Conservation (phyloP, 208 protist genomes). For the Leishmania braziliensis region DNA sequence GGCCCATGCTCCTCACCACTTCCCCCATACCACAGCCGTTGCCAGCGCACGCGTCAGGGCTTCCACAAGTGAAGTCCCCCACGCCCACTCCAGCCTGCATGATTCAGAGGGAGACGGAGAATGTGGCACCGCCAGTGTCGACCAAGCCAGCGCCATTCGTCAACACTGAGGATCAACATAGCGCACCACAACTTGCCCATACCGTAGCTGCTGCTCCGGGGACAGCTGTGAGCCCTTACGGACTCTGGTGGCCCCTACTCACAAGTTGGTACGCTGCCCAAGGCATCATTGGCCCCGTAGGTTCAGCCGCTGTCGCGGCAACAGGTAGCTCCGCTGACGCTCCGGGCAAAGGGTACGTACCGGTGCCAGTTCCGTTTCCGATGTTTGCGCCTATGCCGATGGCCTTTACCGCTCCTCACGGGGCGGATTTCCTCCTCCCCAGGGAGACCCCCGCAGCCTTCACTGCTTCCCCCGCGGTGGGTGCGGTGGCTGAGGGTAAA, state of each 20-base stretch:
- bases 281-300: background rate
- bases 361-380: conserved; percentile 21
- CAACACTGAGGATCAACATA: background rate
- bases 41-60: background rate
- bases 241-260: conserved; percentile 27
- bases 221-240: conserved; percentile 4
- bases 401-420: background rate
- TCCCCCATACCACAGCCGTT: background rate
- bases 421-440: background rate
- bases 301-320: background rate
- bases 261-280: conserved; percentile 21
- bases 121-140: background rate
- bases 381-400: conserved; percentile 23
- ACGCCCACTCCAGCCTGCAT: background rate
- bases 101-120: background rate
- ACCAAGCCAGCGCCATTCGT: background rate
- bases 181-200: background rate
- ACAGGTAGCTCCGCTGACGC: background rate
- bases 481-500: background rate
- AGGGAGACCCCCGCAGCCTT: background rate
- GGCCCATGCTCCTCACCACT: conserved; percentile 11
- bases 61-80: background rate
- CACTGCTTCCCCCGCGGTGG: background rate
- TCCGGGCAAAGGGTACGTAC: conserved; percentile 12
- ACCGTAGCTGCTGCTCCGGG: background rate